phyloP scores from a whole-genome alignment of 768 basidiomycete species.

The Cystobasidium onofrii region DNA sequence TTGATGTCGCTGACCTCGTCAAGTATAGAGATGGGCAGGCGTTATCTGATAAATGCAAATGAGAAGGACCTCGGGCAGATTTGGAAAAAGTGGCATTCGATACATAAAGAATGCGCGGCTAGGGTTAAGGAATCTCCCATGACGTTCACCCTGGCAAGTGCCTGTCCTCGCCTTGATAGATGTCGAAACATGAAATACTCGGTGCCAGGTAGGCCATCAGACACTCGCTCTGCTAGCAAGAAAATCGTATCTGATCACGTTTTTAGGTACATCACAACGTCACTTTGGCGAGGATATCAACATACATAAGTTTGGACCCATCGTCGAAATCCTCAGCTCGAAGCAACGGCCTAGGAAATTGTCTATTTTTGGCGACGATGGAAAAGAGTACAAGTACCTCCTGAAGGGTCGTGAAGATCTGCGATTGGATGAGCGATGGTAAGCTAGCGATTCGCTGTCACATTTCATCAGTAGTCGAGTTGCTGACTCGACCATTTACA shows the following conservation, averaged over 20 bases:
- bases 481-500: neutral
- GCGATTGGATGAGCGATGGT: conserved; percentile 30
- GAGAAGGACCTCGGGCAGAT: conserved; percentile 9
- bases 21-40: neutral
- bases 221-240: too few species aligned
- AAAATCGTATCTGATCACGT: too few species aligned
- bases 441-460: neutral
- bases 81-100: conserved; percentile 11
- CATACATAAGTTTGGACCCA: neutral
- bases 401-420: neutral
- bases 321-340: conserved; percentile 43
- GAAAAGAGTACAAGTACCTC: conserved; percentile 39
- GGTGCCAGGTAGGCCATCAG: conserved; percentile 22
- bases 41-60: neutral
- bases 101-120: neutral
- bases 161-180: conserved; percentile 17
- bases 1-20: neutral
- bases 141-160: conserved; percentile 11
- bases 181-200: neutral
- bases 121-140: conserved; percentile 9
- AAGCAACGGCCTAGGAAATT: conserved; percentile 45
- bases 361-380: conserved; percentile 45
- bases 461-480: too few species aligned
- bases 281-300: conserved; percentile 12
- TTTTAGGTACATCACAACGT: neutral